A percentile compares a stretch with the other conserved stretches of the same genome.
Conservation (phyloP, 148 eudicot species). For the Fallopia convolvulus region DNA sequence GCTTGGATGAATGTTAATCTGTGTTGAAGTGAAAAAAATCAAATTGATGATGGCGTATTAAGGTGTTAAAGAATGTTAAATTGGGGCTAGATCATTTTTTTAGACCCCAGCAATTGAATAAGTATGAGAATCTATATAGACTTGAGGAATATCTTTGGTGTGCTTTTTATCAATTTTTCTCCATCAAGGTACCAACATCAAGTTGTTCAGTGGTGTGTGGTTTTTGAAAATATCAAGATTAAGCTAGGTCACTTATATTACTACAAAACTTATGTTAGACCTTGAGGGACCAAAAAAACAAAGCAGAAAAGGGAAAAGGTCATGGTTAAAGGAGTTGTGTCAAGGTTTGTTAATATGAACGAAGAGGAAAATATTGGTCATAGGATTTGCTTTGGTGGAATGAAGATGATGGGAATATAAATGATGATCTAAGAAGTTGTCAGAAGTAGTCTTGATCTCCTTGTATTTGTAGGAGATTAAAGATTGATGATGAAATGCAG, state of each 20-base stretch:
- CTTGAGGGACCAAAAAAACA: not conserved
- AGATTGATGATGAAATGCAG: not conserved
- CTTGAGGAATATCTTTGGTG: not conserved
- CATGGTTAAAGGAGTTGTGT: not conserved
- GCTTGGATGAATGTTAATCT: constrained; percentile 1
- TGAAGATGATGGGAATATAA: not conserved
- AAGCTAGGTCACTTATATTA: not conserved
- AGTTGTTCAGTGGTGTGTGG: not conserved
- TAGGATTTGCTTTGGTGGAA: not conserved
- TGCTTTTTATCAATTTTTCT: constrained; percentile 1
- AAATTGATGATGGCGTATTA: not conserved
- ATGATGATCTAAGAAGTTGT: not conserved
- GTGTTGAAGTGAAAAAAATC: not conserved
- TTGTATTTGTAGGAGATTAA: not conserved
- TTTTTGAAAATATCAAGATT: not conserved
- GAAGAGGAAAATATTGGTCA: not conserved
- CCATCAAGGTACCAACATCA: not conserved
- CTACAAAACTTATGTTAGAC: not conserved
- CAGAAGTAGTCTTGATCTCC: not conserved
- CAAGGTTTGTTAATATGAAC: not conserved
- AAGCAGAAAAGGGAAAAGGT: not conserved
- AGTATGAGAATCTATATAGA: not conserved
- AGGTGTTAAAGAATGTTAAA: not conserved
- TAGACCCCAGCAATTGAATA: not conserved
- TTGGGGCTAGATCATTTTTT: not conserved